Conservation (phyloP, 225 moss, liverwort and hornwort genomes). For the Climacium dendroides region DNA sequence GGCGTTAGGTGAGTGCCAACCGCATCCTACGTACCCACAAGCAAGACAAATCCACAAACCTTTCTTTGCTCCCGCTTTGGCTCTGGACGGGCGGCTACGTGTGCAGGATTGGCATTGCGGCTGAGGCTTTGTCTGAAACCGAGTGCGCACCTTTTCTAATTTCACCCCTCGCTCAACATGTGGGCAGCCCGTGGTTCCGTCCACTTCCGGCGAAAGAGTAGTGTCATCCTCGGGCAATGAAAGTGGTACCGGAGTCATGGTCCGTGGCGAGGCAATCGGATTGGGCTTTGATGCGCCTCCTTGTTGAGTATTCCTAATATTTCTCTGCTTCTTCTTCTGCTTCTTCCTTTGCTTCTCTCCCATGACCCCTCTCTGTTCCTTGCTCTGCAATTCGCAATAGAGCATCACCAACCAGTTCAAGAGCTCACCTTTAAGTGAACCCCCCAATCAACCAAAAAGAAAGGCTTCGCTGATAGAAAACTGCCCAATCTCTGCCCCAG, state of each 20-base stretch:
- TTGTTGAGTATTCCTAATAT: not conserved
- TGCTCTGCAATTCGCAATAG: not conserved
- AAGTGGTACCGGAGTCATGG: not conserved
- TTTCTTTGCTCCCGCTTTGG: conserved; percentile 19
- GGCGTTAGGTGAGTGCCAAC: not conserved
- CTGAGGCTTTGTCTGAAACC: not conserved
- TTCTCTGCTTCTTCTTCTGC: not conserved
- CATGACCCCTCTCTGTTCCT: conserved; percentile 3
- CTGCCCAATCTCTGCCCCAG: not conserved
- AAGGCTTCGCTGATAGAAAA: not conserved
- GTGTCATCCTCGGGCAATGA: not conserved
- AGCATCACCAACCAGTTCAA: not conserved
- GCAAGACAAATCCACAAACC: conserved; percentile 53
- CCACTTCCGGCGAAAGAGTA: not conserved
- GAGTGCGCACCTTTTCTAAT: conserved; percentile 36
- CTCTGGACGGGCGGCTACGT: not conserved
- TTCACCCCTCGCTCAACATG: not conserved
- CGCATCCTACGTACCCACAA: conserved; percentile 50
- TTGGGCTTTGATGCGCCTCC: not conserved
- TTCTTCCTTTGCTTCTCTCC: not conserved
- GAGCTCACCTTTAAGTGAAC: not conserved
- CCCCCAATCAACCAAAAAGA: not conserved
- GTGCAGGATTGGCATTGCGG: conserved; percentile 36
- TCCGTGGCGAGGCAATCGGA: not conserved
- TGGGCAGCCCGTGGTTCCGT: not conserved